Base-by-base conservation (phyloP, 441 rosid genomes). In the Eugenia klotzschiana region DNA sequence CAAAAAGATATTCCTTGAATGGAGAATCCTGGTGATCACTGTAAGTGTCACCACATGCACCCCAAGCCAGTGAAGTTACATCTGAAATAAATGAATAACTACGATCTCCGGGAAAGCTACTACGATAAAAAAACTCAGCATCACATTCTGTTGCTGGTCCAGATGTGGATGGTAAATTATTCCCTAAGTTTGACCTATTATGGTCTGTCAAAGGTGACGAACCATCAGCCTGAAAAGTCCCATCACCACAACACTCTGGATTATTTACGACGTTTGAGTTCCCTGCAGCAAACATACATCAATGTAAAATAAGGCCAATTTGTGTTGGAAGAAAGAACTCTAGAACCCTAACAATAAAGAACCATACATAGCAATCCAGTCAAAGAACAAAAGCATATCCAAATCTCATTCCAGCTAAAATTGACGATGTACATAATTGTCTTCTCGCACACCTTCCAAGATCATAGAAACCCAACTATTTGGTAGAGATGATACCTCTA, bases 51-150 rank as follows among this genome's bases (percentile, higher is more conserved):
- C 93, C 97, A 85, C 92, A 93, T 77, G 87, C 85, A 88, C 97
- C 98, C 99, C 99, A 97, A 86, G 98, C 93, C 89, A 94, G 85
- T 84, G 98, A 95, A 74, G 89, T 89, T 72, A 93, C 98, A 87
- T 94, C 94, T 86, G 87, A 90, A 89, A 95, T 86, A 88, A 87
- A 92, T 84, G 95, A 87, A 85, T 87, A 90, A 85, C 81, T 77
- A 86, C 46, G 83, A 89, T 89, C 86, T 84, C 82, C 83, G 81
- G 91, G 86, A 85, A 82, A 80, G 74, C 82, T 85, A 82, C 58
- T 43, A 84, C 89, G 91, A 83, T 56, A 84, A 87, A 90, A 91
- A 89, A 83, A 86, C 64, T 84, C 88, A 83, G 85, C 82, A 85
- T 87, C 90, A 87, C 84, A 87, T 89, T 89, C 93, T 73, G 80